Evolutionary conservation across 2,329 filamentous ascomycete genomes (phyloP).

Genomic region (Phyllosticta citribraziliensis): DNA sequence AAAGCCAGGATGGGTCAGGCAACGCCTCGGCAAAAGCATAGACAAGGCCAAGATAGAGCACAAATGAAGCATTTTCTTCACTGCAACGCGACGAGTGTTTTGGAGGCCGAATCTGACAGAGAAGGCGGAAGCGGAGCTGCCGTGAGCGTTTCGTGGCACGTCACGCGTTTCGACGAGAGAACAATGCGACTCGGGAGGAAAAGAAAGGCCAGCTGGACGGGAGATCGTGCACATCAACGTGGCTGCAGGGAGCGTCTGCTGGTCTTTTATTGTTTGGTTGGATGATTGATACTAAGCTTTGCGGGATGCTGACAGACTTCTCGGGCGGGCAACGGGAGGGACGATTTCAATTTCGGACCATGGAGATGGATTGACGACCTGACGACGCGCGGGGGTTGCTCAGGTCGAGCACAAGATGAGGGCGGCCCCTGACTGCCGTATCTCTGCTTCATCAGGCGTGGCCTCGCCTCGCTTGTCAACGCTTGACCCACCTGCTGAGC

Average conservation of each 20-base stretch:
- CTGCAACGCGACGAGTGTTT: background rate
- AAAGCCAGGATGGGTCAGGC: background rate
- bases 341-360: background rate
- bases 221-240: slow-evolving; percentile 3
- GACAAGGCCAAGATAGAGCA: background rate
- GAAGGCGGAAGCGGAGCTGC: background rate
- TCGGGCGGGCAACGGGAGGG: background rate
- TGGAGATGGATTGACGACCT: background rate
- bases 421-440: background rate
- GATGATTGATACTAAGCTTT: background rate
- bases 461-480: background rate
- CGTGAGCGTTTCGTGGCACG: background rate
- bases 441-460: background rate
- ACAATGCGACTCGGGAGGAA: background rate
- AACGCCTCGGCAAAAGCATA: background rate
- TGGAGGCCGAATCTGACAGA: background rate
- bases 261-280: background rate
- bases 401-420: background rate
- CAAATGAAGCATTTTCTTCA: background rate
- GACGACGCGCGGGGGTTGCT: background rate
- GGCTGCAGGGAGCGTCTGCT: slow-evolving; percentile 8
- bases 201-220: background rate
- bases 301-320: background rate
- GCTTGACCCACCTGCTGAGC: background rate
- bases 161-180: background rate